Conservation (phyloP, 768 basidiomycete species). For the Chlorophyllum brunneum region DNA sequence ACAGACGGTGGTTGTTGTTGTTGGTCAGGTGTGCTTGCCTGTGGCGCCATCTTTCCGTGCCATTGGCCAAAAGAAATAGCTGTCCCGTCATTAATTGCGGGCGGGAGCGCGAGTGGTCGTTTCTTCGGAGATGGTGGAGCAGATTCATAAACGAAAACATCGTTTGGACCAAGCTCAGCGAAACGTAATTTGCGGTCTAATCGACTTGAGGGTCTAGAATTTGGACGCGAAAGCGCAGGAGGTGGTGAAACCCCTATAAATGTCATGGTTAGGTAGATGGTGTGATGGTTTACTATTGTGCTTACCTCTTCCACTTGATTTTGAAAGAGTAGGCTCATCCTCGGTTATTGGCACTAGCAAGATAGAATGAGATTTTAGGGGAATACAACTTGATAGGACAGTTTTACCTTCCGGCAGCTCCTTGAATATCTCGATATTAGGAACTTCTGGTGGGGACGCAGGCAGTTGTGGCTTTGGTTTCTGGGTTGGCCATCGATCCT, state of each 20-base stretch:
- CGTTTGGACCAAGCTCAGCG: slow-evolving; percentile 67
- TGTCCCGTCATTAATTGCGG: slow-evolving; percentile 37
- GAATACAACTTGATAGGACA: not conserved
- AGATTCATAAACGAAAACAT: slow-evolving; percentile 82
- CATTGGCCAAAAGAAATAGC: slow-evolving; percentile 38
- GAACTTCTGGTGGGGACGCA: not conserved
- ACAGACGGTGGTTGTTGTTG: not conserved
- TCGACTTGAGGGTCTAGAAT: slow-evolving; percentile 59
- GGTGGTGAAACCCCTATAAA: slow-evolving; percentile 28
- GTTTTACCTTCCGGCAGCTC: slow-evolving; percentile 16
- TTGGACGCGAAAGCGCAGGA: slow-evolving; percentile 42
- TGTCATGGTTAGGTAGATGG: slow-evolving; percentile 3
- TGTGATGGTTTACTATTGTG: not conserved
- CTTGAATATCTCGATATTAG: slow-evolving; percentile 1
- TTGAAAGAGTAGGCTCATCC: slow-evolving; percentile 12
- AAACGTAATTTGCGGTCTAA: slow-evolving; percentile 64
- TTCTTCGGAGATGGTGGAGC: slow-evolving; percentile 73
- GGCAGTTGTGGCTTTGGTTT: not conserved
- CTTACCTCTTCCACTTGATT: slow-evolving; percentile 11
- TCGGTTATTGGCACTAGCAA: slow-evolving; percentile 17
- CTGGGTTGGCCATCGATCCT: not conserved
- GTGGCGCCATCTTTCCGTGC: slow-evolving; percentile 23
- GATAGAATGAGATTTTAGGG: not conserved
- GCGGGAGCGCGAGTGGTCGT: slow-evolving; percentile 54
- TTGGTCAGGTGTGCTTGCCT: not conserved